Base-by-base conservation (phyloP, 805 yeast species). In the Kregervanrija delftensis region DNA sequence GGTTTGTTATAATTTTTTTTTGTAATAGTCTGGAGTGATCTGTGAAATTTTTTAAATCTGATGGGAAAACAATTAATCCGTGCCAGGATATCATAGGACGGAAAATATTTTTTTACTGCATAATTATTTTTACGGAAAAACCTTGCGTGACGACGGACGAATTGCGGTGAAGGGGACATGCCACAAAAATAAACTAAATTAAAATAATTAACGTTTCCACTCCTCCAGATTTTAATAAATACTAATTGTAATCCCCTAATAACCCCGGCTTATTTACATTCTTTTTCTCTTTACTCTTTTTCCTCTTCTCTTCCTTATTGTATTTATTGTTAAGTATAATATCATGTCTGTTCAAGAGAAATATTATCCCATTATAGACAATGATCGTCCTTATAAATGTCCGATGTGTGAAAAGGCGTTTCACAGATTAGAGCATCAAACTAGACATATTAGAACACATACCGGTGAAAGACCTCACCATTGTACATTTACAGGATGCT, bases 401-500 rank as follows among this genome's bases (percentile, higher is more conserved):
- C 83, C 88, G 4, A 71, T 81, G 57, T 83, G 91, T 59, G 77
- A 76, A 35, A 79, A 83, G 61, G 87, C 86, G 0, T 83, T 83
- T 58, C 87, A 82, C 57, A 68, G 91, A 46, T 61, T 83, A 37
- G 91, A 83, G 56, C 91, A 83, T 61, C 88, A 82, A 57, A 82
- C 89, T 8, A 72, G 91, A 55, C 91, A 83, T 55, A 81, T 83
- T 47, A 68, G 90, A 56, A 83, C 89, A 11, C 91, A 83, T 56
- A 83, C 91, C 0, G 91, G 91, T 22, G 90, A 84, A 56, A 83
- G 81, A 58, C 91, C 91, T 3, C 89, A 83, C 60, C 74, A 73
- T n/a, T 83, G 90, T 63, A 73, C 79, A 28, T 83, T 72, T 52
- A 83, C 84, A 0, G 85, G 85, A 0, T 83, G 91, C 60, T 67